A percentile compares a stretch with the other conserved stretches of the same genome.
These are phyloP conservation scores for Fusarium torreyae DNA, from an alignment of 2,329 filamentous ascomycete species.

Conservation along the genomic window DNA sequence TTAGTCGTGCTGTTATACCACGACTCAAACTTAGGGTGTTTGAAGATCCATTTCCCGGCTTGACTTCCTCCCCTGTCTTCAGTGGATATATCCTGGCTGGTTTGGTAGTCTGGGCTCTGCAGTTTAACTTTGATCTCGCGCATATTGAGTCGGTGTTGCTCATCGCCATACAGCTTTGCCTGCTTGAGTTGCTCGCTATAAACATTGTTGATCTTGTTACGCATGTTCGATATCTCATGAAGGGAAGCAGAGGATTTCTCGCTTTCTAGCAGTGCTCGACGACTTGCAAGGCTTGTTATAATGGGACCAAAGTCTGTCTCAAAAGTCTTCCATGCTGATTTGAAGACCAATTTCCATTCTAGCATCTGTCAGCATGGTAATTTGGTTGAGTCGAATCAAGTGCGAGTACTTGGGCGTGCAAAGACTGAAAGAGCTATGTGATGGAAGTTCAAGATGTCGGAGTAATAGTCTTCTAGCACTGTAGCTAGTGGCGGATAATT, in stretches of 20 bases:
- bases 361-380: too few species aligned
- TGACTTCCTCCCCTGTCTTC: neutral
- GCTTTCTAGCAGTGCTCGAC: constrained; percentile 5
- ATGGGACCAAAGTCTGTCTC: constrained; percentile 13
- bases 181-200: neutral
- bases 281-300: constrained; percentile 4
- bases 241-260: constrained; percentile 6
- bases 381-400: too few species aligned
- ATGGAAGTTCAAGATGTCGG: constrained; percentile 24
- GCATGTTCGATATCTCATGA: neutral
- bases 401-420: constrained; percentile 6
- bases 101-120: neutral
- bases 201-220: neutral
- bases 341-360: constrained; percentile 22
- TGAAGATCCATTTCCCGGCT: constrained; percentile 24
- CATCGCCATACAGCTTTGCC: neutral
- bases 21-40: neutral
- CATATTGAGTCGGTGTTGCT: constrained; percentile 3
- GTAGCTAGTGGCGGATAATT: neutral
- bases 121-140: constrained; percentile 10
- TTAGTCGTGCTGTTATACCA: neutral
- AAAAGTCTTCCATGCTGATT: constrained; percentile 24
- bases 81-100: constrained; percentile 1
- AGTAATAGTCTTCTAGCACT: constrained; percentile 29
- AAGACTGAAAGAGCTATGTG: constrained; percentile 12